These are phyloP conservation scores for Penicillium oxalicum DNA, from an alignment of 2,329 filamentous ascomycete species.

Conservation along the genomic window DNA sequence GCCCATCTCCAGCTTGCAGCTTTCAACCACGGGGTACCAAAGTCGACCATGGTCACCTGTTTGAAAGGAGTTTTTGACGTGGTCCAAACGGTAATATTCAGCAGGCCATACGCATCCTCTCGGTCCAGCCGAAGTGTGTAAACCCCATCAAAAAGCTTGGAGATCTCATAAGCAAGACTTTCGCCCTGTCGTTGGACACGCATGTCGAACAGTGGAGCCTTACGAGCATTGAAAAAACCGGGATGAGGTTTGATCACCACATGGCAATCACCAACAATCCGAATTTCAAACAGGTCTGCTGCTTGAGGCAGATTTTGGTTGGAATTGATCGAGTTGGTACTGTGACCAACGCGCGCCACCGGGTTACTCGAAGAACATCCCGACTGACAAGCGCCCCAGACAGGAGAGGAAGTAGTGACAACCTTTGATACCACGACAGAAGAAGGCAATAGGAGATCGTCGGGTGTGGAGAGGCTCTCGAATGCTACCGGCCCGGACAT, in stretches of 20 bases:
- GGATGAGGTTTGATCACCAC: slow-evolving; percentile 48
- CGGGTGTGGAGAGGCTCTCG: slow-evolving; percentile 12
- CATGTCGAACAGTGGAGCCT: slow-evolving; percentile 45
- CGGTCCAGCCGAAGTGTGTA: slow-evolving; percentile 48
- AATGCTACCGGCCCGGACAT: slow-evolving; percentile 22
- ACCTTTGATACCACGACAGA: slow-evolving; percentile 14
- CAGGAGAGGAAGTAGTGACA: slow-evolving; percentile 22
- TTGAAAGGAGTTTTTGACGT: slow-evolving; percentile 30
- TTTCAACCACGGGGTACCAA: slow-evolving; percentile 45
- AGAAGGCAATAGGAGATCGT: slow-evolving; percentile 17
- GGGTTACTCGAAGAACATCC: slow-evolving; percentile 12
- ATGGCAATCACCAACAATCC: slow-evolving; percentile 50
- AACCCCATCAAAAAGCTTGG: slow-evolving; percentile 48
- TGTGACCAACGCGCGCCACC: slow-evolving; percentile 19
- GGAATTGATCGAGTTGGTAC: slow-evolving; percentile 21
- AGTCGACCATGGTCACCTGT: slow-evolving; percentile 37
- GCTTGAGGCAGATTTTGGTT: slow-evolving; percentile 21
- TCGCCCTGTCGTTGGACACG: slow-evolving; percentile 42
- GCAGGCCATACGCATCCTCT: slow-evolving; percentile 44
- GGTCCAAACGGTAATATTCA: slow-evolving; percentile 46
- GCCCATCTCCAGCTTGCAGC: slow-evolving; percentile 42
- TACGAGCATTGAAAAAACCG: slow-evolving; percentile 39
- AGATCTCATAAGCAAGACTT: slow-evolving; percentile 41
- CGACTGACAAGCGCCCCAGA: slow-evolving; percentile 17
- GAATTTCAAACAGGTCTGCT: slow-evolving; percentile 45